phyloP scores from a whole-genome alignment of 805 yeast species.

The Vanderwaltozyma polyspora region DNA sequence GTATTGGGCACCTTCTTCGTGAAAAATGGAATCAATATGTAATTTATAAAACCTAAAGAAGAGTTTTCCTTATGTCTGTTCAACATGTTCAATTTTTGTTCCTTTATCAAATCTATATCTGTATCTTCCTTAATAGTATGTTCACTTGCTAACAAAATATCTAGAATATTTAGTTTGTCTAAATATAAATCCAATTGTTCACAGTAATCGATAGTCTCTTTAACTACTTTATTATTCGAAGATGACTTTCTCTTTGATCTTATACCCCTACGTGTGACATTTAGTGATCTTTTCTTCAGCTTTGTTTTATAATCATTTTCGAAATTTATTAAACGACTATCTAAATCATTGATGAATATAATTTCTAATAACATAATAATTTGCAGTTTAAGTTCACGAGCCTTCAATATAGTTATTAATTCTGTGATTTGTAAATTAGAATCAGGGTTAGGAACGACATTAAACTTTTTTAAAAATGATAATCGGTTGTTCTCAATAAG shows the following conservation, averaged over 20 bases:
- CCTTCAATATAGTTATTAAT: conserved; percentile 33
- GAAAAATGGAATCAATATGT: conserved; percentile 44
- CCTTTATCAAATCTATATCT: conserved; percentile 8
- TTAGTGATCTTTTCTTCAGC: conserved; percentile 22
- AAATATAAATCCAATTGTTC: conserved; percentile 34
- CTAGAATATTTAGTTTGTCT: conserved; percentile 46
- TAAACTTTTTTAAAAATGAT: conserved; percentile 7
- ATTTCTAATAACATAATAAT: conserved; percentile 38
- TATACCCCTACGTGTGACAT: conserved; percentile 13
- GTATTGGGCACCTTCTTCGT: conserved; percentile 37
- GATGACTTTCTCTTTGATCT: conserved; percentile 15
- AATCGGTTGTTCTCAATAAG: conserved; percentile 17
- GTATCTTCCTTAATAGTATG: conserved; percentile 9
- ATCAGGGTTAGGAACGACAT: background rate
- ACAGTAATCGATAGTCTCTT: conserved; percentile 13
- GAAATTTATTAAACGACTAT: conserved; percentile 27
- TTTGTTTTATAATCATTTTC: conserved; percentile 13
- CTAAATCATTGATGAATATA: conserved; percentile 26
- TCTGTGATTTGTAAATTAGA: conserved; percentile 18
- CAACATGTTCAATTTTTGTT: conserved; percentile 16
- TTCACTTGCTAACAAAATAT: conserved; percentile 32
- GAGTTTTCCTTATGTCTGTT: conserved; percentile 29
- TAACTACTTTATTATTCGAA: background rate
- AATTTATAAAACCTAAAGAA: conserved; percentile 37
- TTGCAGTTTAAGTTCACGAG: conserved; percentile 48